Conservation (phyloP, 306 rosid genomes). For the Prunus mongolica region DNA sequence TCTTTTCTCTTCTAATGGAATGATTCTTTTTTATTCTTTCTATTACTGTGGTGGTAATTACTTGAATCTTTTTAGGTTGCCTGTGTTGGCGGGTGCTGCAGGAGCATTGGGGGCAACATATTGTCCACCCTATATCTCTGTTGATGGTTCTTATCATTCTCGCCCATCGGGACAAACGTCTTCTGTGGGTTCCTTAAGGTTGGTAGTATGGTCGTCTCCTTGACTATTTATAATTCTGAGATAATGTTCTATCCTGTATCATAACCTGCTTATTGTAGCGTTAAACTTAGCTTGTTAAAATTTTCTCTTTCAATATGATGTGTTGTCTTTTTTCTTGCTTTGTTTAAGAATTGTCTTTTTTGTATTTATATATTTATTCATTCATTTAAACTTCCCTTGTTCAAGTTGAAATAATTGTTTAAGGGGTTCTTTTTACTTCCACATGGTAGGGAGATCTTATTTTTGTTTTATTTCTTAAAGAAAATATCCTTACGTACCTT, state of each 20-base stretch:
- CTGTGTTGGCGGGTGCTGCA: slow-evolving; percentile 91
- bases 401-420: background rate
- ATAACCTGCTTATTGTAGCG: no score
- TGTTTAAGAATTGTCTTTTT: background rate
- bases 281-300: background rate
- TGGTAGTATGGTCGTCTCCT: slow-evolving; percentile 2
- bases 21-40: background rate
- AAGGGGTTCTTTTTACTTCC: background rate
- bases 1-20: background rate
- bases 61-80: slow-evolving; percentile 56
- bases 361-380: background rate
- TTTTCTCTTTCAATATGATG: background rate
- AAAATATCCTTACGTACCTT: background rate
- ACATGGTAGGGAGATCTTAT: background rate
- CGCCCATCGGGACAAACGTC: slow-evolving; percentile 78
- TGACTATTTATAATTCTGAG: background rate
- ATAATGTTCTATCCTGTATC: background rate
- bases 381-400: background rate
- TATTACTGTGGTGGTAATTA: background rate
- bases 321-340: background rate
- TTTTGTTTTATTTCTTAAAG: background rate
- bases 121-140: slow-evolving; percentile 79
- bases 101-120: slow-evolving; percentile 85
- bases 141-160: slow-evolving; percentile 73
- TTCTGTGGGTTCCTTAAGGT: slow-evolving; percentile 55